Evolutionary conservation across 352 stramenopile species (phyloP).

Genomic region (Pythium scleroteichum): DNA sequence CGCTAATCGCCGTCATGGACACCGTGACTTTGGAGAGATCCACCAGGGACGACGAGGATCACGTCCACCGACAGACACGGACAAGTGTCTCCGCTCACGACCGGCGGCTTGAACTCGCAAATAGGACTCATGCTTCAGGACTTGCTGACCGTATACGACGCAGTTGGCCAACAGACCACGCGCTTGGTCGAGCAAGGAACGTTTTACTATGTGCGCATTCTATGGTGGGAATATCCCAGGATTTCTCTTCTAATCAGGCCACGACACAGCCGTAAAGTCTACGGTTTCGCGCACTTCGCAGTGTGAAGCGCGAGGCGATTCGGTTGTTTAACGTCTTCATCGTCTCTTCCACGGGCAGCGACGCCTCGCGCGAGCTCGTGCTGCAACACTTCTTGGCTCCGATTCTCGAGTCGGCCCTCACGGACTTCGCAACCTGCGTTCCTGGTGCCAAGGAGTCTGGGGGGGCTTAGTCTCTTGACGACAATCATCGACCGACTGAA

Average conservation of each 20-base stretch:
- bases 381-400: slow-evolving; percentile 95
- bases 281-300: slow-evolving; percentile 92
- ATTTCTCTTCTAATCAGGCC: slow-evolving; percentile 26
- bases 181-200: slow-evolving; percentile 76
- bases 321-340: slow-evolving; percentile 96
- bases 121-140: slow-evolving; percentile 98
- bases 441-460: slow-evolving; percentile 79
- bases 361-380: slow-evolving; percentile 79
- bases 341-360: slow-evolving; percentile 75
- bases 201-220: background rate
- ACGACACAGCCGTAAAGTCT: slow-evolving; percentile 94
- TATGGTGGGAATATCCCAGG: too few relatives aligned
- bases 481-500: slow-evolving; percentile 98
- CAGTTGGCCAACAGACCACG: slow-evolving; percentile 97
- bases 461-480: slow-evolving; percentile 95
- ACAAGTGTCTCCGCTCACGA: too few relatives aligned
- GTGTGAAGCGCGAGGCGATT: slow-evolving; percentile 97
- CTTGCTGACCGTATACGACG: slow-evolving; percentile 98
- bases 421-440: slow-evolving; percentile 92
- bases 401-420: slow-evolving; percentile 96
- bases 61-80: too few relatives aligned
- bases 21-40: too few relatives aligned
- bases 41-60: too few relatives aligned
- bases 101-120: slow-evolving; percentile 96
- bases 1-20: too few relatives aligned